Conservation (phyloP, 805 yeast genomes). For the Ogataea pilisensis region DNA sequence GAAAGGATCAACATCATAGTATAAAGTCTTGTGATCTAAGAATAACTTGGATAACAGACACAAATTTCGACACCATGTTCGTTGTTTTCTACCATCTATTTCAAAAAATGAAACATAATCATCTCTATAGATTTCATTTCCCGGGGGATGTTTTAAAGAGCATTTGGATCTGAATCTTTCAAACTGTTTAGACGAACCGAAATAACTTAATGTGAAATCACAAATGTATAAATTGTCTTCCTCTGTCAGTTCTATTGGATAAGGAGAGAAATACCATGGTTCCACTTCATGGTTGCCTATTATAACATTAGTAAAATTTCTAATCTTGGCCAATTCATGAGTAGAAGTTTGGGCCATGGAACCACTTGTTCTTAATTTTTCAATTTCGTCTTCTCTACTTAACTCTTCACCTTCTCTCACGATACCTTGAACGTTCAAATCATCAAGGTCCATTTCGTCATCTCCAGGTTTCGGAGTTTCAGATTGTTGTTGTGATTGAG, state of each 20-base stretch:
- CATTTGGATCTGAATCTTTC: conserved; percentile 87
- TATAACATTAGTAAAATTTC: conserved; percentile 73
- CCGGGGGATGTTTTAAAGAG: conserved; percentile 94
- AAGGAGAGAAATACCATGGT: conserved; percentile 99
- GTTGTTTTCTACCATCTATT: conserved; percentile 92
- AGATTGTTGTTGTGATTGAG: conserved; percentile 1
- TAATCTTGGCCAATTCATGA: conserved; percentile 83
- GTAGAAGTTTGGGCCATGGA: conserved; percentile 89
- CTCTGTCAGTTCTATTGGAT: conserved; percentile 91
- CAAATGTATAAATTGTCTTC: conserved; percentile 87
- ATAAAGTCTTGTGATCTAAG: conserved; percentile 91
- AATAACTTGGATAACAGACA: conserved; percentile 88
- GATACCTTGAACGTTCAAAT: conserved; percentile 80
- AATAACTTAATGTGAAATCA: conserved; percentile 85
- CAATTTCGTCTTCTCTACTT: conserved; percentile 87
- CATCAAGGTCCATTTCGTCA: conserved; percentile 81
- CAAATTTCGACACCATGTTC: conserved; percentile 95
- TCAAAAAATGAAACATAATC: conserved; percentile 92
- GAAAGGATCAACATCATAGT: conserved; percentile 98
- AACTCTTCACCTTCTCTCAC: conserved; percentile 61
- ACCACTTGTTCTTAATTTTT: conserved; percentile 89
- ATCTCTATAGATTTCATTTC: conserved; percentile 94
- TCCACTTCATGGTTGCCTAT: conserved; percentile 91
- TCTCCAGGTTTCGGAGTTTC: conserved; percentile 31
- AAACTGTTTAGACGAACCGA: conserved; percentile 85